A percentile compares a stretch with the other conserved stretches of the same genome.
Conservation (phyloP, 2,329 filamentous ascomycete genomes). For the Fusarium nanum region DNA sequence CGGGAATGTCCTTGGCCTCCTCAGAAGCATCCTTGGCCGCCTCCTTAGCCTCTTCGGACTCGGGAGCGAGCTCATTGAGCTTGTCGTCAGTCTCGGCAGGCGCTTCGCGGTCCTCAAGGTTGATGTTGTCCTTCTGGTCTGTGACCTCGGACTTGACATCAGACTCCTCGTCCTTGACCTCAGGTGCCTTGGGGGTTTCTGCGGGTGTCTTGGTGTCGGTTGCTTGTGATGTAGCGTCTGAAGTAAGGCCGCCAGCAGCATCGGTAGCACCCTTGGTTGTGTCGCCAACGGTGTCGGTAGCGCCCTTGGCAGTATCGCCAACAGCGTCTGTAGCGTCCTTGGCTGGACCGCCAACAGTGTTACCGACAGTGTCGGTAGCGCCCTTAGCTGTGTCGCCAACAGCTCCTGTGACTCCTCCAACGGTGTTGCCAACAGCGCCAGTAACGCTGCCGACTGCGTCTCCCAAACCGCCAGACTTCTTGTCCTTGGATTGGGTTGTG, state of each 20-base stretch:
- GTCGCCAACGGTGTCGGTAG: constrained; percentile 5
- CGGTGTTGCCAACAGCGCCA: constrained; percentile 18
- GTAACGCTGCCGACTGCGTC: constrained; percentile 23
- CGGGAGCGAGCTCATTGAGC: constrained; percentile 33
- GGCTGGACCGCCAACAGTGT: constrained; percentile 21
- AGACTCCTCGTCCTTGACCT: constrained; percentile 23
- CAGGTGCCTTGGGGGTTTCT: constrained; percentile 33
- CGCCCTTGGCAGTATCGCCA: constrained; percentile 11
- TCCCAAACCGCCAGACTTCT: constrained; percentile 49
- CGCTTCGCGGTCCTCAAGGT: constrained; percentile 36
- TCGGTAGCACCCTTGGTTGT: background rate
- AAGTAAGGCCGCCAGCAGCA: constrained; percentile 5
- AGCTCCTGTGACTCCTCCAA: constrained; percentile 14
- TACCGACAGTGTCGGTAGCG: constrained; percentile 10
- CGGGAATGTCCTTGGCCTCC: constrained; percentile 26
- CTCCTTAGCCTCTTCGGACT: constrained; percentile 29
- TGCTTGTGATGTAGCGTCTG: constrained; percentile 23
- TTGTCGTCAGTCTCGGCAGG: constrained; percentile 32
- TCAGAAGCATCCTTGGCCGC: constrained; percentile 23
- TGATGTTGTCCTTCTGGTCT: constrained; percentile 28
- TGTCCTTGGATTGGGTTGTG: constrained; percentile 52
- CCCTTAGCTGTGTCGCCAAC: constrained; percentile 27
- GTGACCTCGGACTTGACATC: constrained; percentile 16
- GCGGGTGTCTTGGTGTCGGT: constrained; percentile 31
- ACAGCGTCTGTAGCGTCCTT: constrained; percentile 18